Base-by-base conservation (phyloP, 2,329 filamentous ascomycete genomes). In the Atkinsonella texensis region DNA sequence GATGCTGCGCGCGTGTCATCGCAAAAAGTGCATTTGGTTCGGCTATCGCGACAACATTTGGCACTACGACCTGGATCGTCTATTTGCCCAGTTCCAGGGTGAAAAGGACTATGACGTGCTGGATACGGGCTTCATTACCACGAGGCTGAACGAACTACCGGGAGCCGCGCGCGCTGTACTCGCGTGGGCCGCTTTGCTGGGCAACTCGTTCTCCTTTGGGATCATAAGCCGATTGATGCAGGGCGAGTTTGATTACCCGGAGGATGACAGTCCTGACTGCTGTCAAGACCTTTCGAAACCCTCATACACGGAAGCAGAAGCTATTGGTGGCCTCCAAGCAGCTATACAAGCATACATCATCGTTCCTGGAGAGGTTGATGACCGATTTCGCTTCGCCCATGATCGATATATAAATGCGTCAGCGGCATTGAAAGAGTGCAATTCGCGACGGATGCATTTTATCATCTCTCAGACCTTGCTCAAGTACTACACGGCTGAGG, bases 1-100 rank as follows among this genome's bases (percentile, higher is more conserved):
- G 68, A 94, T 96, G 78, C 77, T 96, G 4, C 87, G 87, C 61
- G 84, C 85, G 3, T 94, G 88, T 63, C 84, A 95, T 64, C 81
- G 87, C 41, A 93, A 88, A 62, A 84, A 84, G 58, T 95, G 87
- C 64, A 85, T 96, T 48, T 95, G 84, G 79, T 96, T 95, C 66
- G 89, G 89, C 55, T 95, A 93, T 75, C 83, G 82, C 58, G 80
- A 85, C 56, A 87, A 83, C 46, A 76, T 79, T 45, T 97, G 91
- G 91, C 77, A 85, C 44, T 96, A 84, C 63, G 85, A 94, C 61
- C 70, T 96, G 11, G 89, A 96, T 65, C 81, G 79, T 56, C 80
- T 96, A 1, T 95, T 95, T 62, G 82, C 85, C 46, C 83, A 94
- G 56, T 95, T 96, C 60, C 80, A 85, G 59, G 82, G 84, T 43